A percentile compares a stretch with the other conserved stretches of the same genome.
Conservation (phyloP, 2,329 filamentous ascomycete species). For the Leptographium lundbergii region DNA sequence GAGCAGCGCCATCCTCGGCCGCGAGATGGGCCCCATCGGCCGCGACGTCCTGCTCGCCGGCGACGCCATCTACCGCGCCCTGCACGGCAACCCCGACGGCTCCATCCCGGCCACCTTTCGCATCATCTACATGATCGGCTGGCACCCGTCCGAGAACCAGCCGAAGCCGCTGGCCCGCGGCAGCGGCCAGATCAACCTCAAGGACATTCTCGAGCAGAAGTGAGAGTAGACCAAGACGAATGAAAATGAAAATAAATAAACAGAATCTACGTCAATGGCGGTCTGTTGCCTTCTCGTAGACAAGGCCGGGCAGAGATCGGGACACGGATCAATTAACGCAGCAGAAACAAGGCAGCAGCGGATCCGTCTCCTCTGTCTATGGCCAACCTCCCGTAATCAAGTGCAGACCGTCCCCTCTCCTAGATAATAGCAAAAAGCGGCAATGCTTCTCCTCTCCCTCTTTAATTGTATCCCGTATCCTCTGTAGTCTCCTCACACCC, state of each 20-base stretch:
- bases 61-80: constrained; percentile 74
- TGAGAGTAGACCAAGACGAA: constrained; percentile 12
- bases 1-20: constrained; percentile 74
- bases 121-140: constrained; percentile 97
- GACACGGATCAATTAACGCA: neutral
- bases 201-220: constrained; percentile 55
- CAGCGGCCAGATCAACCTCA: constrained; percentile 76
- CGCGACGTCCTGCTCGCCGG: constrained; percentile 78
- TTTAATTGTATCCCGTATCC: neutral
- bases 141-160: constrained; percentile 76
- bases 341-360: neutral
- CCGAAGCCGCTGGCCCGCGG: constrained; percentile 69
- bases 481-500: constrained; percentile 44
- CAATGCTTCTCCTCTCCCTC: neutral
- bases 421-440: neutral
- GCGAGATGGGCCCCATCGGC: constrained; percentile 65
- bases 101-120: constrained; percentile 82
- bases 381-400: neutral
- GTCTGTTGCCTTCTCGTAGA: no score
- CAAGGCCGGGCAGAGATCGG: no score
- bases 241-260: neutral
- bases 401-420: neutral
- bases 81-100: constrained; percentile 74
- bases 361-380: neutral
- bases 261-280: no score